phyloP scores from a whole-genome alignment of 352 stramenopile species.

The Phytopythium sindhum region DNA sequence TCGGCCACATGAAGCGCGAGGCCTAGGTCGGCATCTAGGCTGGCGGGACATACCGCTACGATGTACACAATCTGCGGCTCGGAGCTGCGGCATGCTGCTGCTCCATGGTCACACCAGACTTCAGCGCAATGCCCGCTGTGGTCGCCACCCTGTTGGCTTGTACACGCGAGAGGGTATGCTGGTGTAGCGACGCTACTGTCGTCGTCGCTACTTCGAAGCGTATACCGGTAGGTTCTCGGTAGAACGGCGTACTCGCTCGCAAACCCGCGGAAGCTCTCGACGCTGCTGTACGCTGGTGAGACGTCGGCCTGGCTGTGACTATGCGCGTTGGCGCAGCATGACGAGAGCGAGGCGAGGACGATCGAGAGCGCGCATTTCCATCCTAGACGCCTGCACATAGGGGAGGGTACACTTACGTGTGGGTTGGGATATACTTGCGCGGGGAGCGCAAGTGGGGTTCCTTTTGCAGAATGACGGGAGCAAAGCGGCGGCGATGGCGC shows the following conservation, averaged over 20 bases:
- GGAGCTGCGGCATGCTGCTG: neutral
- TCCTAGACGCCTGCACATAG: neutral
- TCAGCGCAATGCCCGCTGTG: slow-evolving; percentile 17
- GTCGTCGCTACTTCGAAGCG: neutral
- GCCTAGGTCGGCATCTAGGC: slow-evolving; percentile 11
- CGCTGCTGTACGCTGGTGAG: neutral
- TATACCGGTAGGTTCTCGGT: neutral
- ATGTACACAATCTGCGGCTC: slow-evolving; percentile 19
- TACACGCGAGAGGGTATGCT: neutral
- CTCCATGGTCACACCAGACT: slow-evolving; percentile 18
- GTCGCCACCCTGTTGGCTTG: neutral
- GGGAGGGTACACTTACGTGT: neutral
- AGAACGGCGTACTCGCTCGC: neutral
- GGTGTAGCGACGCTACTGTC: neutral
- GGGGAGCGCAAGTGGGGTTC: slow-evolving; percentile 2
- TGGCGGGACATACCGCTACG: slow-evolving; percentile 10
- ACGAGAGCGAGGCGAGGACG: neutral
- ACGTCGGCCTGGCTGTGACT: neutral
- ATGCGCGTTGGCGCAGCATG: neutral
- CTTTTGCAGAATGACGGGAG: neutral
- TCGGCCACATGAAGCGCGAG: slow-evolving; percentile 10
- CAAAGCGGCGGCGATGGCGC: neutral
- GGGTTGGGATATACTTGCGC: slow-evolving; percentile 5
- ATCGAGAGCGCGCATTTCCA: slow-evolving; percentile 2
- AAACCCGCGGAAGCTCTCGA: neutral